Conservation (phyloP, 2,329 filamentous ascomycete genomes). For the Pseudogymnoascus sp. region DNA sequence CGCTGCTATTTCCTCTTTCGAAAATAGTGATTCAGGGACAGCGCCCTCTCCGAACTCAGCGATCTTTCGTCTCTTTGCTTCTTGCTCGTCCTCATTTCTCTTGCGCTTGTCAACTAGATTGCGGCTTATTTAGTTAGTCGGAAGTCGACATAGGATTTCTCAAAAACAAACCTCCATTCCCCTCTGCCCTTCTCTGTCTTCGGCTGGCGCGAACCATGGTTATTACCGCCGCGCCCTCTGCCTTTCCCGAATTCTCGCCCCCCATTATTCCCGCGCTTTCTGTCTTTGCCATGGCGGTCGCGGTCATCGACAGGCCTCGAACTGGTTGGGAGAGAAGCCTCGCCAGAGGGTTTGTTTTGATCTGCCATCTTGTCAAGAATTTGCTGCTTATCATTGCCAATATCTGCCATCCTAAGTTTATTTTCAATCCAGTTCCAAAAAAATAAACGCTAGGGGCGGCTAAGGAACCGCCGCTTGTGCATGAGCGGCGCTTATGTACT, state of each 20-base stretch:
- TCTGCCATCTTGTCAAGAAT: not conserved
- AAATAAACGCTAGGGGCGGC: not conserved
- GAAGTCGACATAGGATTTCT: constrained; percentile 12
- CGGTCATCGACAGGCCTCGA: not conserved
- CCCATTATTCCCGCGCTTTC: constrained; percentile 14
- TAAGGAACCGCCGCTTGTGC: not conserved
- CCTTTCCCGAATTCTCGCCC: constrained; percentile 39
- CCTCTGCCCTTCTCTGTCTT: constrained; percentile 58
- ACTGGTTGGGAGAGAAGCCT: not conserved
- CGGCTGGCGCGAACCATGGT: constrained; percentile 40
- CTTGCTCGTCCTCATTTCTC: constrained; percentile 40
- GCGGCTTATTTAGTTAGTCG: constrained; percentile 45
- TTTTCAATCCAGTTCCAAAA: constrained; percentile 2
- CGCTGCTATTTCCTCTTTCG: constrained; percentile 75
- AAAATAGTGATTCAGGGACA: constrained; percentile 38
- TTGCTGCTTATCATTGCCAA: not conserved
- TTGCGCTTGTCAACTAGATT: constrained; percentile 43
- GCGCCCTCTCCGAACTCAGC: constrained; percentile 34
- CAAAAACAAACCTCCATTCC: constrained; percentile 50
- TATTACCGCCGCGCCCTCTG: constrained; percentile 35
- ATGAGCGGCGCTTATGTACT: not conserved
- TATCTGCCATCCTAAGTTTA: not conserved
- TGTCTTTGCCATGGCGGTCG: constrained; percentile 12
- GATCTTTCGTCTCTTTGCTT: constrained; percentile 46
- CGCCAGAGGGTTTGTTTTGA: constrained; percentile 4